phyloP scores from a whole-genome alignment of 345 rosid species.

The Triadica sebifera region DNA sequence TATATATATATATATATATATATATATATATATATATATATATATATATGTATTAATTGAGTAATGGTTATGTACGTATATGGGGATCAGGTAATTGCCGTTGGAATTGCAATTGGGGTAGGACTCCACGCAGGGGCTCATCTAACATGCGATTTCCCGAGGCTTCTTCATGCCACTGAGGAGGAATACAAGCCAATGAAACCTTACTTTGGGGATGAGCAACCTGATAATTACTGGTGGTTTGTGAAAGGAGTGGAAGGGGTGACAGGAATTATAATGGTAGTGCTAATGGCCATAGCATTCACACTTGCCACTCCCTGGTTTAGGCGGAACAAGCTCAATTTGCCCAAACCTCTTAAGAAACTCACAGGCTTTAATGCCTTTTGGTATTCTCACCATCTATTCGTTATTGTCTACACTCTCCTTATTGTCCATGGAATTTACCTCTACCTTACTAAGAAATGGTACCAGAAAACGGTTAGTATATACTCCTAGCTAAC shows the following conservation, averaged over 20 bases:
- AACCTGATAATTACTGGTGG: conserved; percentile 70
- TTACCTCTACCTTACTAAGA: conserved; percentile 63
- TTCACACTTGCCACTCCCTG: conserved; percentile 85
- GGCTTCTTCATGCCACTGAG: conserved; percentile 54
- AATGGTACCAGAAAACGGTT: conserved; percentile 84
- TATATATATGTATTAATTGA: no score
- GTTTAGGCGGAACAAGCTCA: conserved; percentile 76
- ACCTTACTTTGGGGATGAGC: conserved; percentile 53
- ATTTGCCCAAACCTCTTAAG: conserved; percentile 61
- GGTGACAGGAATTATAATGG: conserved; percentile 67
- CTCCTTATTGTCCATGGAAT: conserved; percentile 80
- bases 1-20: no score
- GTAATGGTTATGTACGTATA: no score
- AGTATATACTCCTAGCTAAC: background rate
- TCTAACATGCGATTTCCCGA: conserved; percentile 77
- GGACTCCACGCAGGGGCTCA: conserved; percentile 73
- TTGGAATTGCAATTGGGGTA: conserved; percentile 58
- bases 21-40: no score
- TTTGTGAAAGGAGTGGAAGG: conserved; percentile 82
- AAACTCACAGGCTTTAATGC: conserved; percentile 87
- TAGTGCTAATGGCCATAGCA: conserved; percentile 73
- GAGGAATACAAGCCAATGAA: conserved; percentile 57
- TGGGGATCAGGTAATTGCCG: conserved; percentile 46
- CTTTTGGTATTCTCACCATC: conserved; percentile 90
- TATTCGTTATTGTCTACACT: conserved; percentile 70